Evolutionary conservation across 768 basidiomycete genomes (phyloP), one percentile per base, ranked within the genome.

Genomic region (Porphyrellus cyaneotinctus): DNA sequence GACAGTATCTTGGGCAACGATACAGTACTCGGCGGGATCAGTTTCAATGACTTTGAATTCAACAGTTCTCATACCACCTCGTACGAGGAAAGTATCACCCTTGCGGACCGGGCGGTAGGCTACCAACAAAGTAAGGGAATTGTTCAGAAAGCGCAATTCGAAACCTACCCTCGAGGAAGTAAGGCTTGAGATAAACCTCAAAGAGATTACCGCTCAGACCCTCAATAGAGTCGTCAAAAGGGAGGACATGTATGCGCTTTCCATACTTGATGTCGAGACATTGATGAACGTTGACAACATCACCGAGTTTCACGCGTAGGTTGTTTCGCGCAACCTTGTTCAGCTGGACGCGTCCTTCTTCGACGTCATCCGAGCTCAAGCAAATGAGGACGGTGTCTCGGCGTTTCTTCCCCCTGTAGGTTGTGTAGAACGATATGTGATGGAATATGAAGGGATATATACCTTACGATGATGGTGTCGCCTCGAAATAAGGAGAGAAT

Each of bases 271-370:
- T 97, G 65, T 98, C 95, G 54, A 88, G 82, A 69, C 95, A 97
- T 64, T 91, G 84, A 71, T 98, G 95, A 1, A 99, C 94, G 56
- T 90, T 91, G 68, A 93, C 93, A 50, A 98, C 80, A 71, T 99
- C 97, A 38, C 91, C 95, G 38, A 98, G 85, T 77, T 97, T 98
- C 62, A 98, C 92, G 50, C 95, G 91, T 43, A 98, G 74, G 74
- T 99, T 98, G 77, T 97, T 95, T 52, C 97, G 91, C n/a, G 97
- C 97, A 32, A 99, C 97, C 73, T 98, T 98, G 85, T 99, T 99
- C 74, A 99, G 76, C 64, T 97, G 95, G 58, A 99, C 95, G 69
- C 91, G 91, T 52, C 97, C 95, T 72, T 98, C 97, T 63, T 97
- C 97, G 56, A 98, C 91, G 56, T 95, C 92, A 64, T 98, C 97